Evolutionary conservation across 495 filamentous ascomycete species (phyloP).

Genomic region (Baudoinia panamericana): DNA sequence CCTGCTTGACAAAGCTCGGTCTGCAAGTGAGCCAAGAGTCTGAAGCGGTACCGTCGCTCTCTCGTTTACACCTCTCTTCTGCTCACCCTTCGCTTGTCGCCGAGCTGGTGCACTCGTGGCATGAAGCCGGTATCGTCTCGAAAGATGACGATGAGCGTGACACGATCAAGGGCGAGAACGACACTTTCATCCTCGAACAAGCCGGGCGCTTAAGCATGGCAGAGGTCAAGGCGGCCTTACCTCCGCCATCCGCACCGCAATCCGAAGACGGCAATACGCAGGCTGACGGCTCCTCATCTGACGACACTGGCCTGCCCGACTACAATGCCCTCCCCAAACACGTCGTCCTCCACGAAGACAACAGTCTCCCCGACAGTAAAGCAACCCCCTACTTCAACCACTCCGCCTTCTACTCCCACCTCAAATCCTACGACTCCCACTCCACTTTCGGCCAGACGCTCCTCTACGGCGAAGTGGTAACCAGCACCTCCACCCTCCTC

Average conservation of each 20-base stretch:
- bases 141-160: constrained; percentile 47
- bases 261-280: constrained; percentile 23
- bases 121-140: constrained; percentile 48
- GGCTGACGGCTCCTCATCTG: constrained; percentile 20
- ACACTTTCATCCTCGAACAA: constrained; percentile 66
- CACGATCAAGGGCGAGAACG: constrained; percentile 72
- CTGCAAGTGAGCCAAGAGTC: constrained; percentile 58
- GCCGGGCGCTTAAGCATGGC: constrained; percentile 50
- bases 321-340: constrained; percentile 63
- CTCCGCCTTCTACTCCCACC: constrained; percentile 58
- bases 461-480: constrained; percentile 84
- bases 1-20: constrained; percentile 70
- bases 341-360: constrained; percentile 56
- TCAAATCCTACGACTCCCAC: constrained; percentile 50
- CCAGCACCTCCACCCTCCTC: constrained; percentile 87
- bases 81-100: constrained; percentile 47
- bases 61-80: constrained; percentile 72
- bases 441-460: constrained; percentile 61
- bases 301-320: constrained; percentile 48
- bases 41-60: constrained; percentile 64
- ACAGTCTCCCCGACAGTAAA: constrained; percentile 53
- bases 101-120: constrained; percentile 51
- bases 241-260: background rate
- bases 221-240: constrained; percentile 40
- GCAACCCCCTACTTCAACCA: constrained; percentile 87